phyloP scores from a whole-genome alignment of 257 asterid genomes.

The Petrea volubilis region DNA sequence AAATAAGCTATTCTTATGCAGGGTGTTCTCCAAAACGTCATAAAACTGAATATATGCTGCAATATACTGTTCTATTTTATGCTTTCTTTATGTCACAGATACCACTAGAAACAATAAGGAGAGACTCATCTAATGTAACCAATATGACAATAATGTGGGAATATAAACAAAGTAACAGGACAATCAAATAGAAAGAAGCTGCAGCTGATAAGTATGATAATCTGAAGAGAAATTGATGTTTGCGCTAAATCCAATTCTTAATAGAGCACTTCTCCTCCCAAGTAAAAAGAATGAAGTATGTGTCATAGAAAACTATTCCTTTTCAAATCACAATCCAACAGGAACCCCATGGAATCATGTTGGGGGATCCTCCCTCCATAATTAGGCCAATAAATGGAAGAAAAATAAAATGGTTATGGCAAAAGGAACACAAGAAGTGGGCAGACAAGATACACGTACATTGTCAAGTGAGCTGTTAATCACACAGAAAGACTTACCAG shows the following conservation, averaged over 20 bases:
- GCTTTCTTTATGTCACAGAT: slow-evolving; percentile 8
- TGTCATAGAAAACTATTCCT: slow-evolving; percentile 1
- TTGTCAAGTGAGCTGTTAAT: neutral
- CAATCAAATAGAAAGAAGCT: slow-evolving; percentile 6
- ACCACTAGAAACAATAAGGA: neutral
- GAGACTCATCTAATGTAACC: neutral
- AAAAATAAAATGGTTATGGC: neutral
- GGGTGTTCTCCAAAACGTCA: slow-evolving; percentile 6
- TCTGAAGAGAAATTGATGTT: neutral
- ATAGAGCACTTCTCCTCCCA: slow-evolving; percentile 1
- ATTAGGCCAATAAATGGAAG: neutral
- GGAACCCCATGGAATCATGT: neutral
- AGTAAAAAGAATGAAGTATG: neutral
- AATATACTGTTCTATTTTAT: neutral
- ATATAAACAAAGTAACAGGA: neutral
- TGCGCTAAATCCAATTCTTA: neutral
- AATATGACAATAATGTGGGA: neutral
- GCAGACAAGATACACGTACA: neutral
- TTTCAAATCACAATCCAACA: neutral
- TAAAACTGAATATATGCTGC: slow-evolving; percentile 7
- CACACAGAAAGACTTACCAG: neutral
- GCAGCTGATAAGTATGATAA: neutral
- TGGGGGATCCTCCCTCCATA: neutral
- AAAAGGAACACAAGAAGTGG: neutral
- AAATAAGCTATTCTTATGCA: neutral